A percentile compares a stretch with the other conserved stretches of the same genome.
These are phyloP conservation scores for Rhododendron molle DNA, from an alignment of 148 eudicot genomes.

Conservation along the genomic window DNA sequence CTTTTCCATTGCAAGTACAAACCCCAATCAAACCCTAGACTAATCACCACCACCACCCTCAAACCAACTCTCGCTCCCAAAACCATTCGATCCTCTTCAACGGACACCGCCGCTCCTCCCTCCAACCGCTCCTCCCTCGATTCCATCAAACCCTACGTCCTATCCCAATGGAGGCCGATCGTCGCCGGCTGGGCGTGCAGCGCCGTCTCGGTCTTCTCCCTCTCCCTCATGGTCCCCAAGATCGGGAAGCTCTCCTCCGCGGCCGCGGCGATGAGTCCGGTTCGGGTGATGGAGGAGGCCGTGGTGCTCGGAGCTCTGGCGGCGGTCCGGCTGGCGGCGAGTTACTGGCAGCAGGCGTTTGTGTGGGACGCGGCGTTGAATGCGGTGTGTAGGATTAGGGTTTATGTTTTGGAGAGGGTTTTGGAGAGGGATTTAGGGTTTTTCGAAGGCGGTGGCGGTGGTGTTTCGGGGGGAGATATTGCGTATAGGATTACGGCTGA, in stretches of 20 bases:
- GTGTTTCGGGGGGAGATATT: slow-evolving; percentile 54
- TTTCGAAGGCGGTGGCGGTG: slow-evolving; percentile 55
- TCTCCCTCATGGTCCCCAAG: slow-evolving; percentile 64
- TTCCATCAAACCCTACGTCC: slow-evolving; percentile 56
- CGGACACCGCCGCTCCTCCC: not conserved
- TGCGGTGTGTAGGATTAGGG: slow-evolving; percentile 50
- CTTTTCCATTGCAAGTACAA: not conserved
- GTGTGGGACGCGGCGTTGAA: slow-evolving; percentile 80
- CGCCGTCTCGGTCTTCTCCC: slow-evolving; percentile 61
- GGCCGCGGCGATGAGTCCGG: slow-evolving; percentile 22
- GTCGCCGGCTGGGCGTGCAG: slow-evolving; percentile 68
- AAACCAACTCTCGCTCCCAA: no score
- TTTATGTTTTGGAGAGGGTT: slow-evolving; percentile 61
- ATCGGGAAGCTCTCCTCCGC: slow-evolving; percentile 39
- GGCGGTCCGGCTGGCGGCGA: slow-evolving; percentile 36
- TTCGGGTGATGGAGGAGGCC: slow-evolving; percentile 35
- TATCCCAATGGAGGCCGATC: slow-evolving; percentile 57
- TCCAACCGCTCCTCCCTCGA: slow-evolving; percentile 27
- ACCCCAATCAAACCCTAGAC: not conserved
- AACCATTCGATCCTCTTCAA: slow-evolving; percentile 14
- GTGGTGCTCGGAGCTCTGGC: slow-evolving; percentile 42
- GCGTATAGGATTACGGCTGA: slow-evolving; percentile 86
- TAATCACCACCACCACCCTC: not conserved
- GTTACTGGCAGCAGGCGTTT: slow-evolving; percentile 72
- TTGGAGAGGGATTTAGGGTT: slow-evolving; percentile 80